Evolutionary conservation across 148 eudicot species (phyloP).

Genomic region (Heliamphora exappendiculata): DNA sequence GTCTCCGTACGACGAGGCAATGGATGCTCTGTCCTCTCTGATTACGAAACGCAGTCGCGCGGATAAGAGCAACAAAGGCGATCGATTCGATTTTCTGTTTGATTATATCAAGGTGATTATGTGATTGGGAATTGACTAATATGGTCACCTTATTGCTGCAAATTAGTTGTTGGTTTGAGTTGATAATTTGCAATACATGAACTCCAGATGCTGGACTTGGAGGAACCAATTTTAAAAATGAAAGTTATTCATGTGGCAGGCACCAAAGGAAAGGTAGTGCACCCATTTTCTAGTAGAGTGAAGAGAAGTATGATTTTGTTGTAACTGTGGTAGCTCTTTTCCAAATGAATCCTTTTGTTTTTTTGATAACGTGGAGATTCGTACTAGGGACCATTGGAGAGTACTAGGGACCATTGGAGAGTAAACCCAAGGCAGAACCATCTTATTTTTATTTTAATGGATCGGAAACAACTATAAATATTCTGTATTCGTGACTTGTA

Average conservation of each 20-base stretch:
- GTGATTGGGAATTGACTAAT: not conserved
- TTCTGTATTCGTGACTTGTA: no score
- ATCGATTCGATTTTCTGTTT: slow-evolving; percentile 59
- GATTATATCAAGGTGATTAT: slow-evolving; percentile 67
- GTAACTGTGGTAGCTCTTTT: not conserved
- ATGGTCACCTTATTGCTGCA: not conserved
- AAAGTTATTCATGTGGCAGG: slow-evolving; percentile 97
- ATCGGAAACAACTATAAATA: not conserved
- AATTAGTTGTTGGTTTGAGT: not conserved
- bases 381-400: no score
- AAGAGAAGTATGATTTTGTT: not conserved
- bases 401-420: no score
- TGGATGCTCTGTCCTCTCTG: slow-evolving; percentile 72
- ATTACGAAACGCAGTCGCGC: slow-evolving; percentile 77
- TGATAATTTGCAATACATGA: not conserved
- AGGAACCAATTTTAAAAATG: slow-evolving; percentile 70
- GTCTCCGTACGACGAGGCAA: slow-evolving; percentile 69
- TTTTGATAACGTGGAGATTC: no score
- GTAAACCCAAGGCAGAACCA: no score
- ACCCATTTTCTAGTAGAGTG: not conserved
- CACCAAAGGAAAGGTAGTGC: slow-evolving; percentile 84
- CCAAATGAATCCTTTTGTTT: no score
- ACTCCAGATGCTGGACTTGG: slow-evolving; percentile 76
- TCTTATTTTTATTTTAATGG: not conserved
- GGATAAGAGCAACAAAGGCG: slow-evolving; percentile 62